A percentile compares a stretch with the other conserved stretches of the same genome.
These are phyloP conservation scores for Xylaria sp. DNA, from an alignment of 2,329 filamentous ascomycete species.

Conservation along the genomic window DNA sequence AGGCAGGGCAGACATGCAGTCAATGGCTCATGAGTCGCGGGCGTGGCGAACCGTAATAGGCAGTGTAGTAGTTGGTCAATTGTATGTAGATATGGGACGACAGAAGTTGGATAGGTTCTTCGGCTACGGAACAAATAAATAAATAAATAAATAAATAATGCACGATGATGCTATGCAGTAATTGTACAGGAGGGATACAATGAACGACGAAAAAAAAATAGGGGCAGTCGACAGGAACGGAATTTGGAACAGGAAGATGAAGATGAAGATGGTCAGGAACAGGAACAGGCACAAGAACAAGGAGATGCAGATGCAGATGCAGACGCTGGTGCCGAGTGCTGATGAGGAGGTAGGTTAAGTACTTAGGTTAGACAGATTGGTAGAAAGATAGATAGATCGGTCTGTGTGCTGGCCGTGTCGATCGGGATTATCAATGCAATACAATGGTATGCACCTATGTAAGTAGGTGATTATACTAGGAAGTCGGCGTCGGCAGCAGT, in stretches of 20 bases:
- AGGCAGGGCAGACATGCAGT: too few species aligned
- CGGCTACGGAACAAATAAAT: not conserved
- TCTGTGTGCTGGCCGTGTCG: conserved; percentile 11
- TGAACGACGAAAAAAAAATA: not conserved
- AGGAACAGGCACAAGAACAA: not conserved
- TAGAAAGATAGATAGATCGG: not conserved
- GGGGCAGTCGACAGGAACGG: not conserved
- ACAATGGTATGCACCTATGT: not conserved
- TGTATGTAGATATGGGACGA: not conserved
- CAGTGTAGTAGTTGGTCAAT: not conserved
- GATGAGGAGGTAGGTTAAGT: too few species aligned
- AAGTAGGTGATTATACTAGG: not conserved
- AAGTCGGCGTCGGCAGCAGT: not conserved
- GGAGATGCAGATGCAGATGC: not conserved
- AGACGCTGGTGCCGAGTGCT: not conserved
- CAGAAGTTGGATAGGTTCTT: not conserved
- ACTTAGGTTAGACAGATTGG: too few species aligned
- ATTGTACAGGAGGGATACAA: conserved; percentile 10
- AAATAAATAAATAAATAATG: conserved; percentile 15
- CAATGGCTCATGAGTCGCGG: not conserved
- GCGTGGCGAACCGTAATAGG: conserved; percentile 14
- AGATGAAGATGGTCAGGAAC: too few species aligned
- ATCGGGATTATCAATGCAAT: conserved; percentile 11
- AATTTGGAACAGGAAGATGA: not conserved
- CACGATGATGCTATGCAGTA: conserved; percentile 2